Percentiles rank a stretch among this genome's conserved stretches.
phyloP scores from a whole-genome alignment of 2,329 filamentous ascomycete species.

The Graphilbum fragrans region DNA sequence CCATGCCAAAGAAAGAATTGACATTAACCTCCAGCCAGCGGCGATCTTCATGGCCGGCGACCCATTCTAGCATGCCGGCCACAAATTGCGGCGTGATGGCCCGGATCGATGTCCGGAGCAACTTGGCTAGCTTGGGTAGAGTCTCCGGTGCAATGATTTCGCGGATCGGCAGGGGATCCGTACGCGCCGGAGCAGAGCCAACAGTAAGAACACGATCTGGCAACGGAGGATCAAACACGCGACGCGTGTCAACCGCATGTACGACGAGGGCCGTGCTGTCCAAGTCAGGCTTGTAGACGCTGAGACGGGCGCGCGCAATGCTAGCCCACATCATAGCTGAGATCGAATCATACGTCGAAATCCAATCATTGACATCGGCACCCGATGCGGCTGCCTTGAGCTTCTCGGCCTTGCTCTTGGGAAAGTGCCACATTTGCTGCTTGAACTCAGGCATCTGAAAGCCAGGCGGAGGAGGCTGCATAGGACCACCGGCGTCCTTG shows the following conservation, averaged over 20 bases:
- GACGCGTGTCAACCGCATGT: constrained; percentile 14
- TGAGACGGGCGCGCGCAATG: constrained; percentile 21
- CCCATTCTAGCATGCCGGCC: constrained; percentile 12
- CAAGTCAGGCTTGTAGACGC: constrained; percentile 16
- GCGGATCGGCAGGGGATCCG: not conserved
- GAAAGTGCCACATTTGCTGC: constrained; percentile 23
- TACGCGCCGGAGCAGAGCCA: constrained; percentile 8
- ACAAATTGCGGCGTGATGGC: constrained; percentile 12
- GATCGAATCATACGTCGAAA: constrained; percentile 34
- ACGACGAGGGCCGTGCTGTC: constrained; percentile 5
- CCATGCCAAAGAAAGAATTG: constrained; percentile 14
- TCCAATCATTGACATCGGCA: constrained; percentile 18
- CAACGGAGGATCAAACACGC: constrained; percentile 13
- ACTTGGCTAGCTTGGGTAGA: constrained; percentile 11
- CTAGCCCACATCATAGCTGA: constrained; percentile 28
- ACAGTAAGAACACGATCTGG: constrained; percentile 13
- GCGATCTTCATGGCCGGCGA: constrained; percentile 13
- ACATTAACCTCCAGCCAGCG: constrained; percentile 13
- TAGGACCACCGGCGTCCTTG: constrained; percentile 4
- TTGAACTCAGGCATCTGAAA: constrained; percentile 5
- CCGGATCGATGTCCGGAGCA: constrained; percentile 13
- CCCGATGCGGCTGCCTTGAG: constrained; percentile 22
- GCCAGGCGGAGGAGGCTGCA: constrained; percentile 3
- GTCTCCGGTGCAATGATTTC: constrained; percentile 1
- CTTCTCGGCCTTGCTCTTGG: constrained; percentile 26